A percentile compares a stretch with the other conserved stretches of the same genome.
These are phyloP conservation scores for Solanum tarapatanum DNA, from an alignment of 257 asterid species.

Conservation along the genomic window DNA sequence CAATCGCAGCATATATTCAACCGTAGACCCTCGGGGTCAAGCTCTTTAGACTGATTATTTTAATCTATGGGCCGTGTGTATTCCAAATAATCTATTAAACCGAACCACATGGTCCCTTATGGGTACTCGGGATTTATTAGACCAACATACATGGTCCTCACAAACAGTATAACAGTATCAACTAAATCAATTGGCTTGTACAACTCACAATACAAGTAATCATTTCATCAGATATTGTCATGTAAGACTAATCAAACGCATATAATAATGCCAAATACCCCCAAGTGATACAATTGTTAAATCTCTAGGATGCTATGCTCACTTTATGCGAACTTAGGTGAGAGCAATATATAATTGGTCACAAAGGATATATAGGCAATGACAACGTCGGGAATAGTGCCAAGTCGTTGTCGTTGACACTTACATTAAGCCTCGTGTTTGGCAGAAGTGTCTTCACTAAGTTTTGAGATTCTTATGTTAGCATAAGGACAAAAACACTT, in stretches of 20 bases:
- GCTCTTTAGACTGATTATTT: neutral
- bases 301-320: neutral
- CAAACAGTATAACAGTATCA: neutral
- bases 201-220: neutral
- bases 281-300: no score
- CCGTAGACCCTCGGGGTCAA: neutral
- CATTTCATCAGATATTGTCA: neutral
- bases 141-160: neutral
- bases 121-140: neutral
- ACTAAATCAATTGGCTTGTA: neutral
- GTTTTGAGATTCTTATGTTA: neutral
- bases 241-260: neutral
- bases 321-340: neutral
- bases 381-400: neutral
- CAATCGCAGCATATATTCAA: neutral
- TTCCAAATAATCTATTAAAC: neutral
- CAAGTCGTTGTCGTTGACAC: neutral
- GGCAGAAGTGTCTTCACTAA: neutral
- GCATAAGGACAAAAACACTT: neutral
- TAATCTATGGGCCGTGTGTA: neutral
- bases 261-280: neutral
- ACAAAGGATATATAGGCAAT: neutral
- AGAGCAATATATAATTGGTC: neutral
- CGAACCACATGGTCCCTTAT: neutral
- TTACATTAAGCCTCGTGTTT: neutral